Evolutionary conservation across 2,329 filamentous ascomycete genomes (phyloP).

Genomic region (Aureobasidium zeae): DNA sequence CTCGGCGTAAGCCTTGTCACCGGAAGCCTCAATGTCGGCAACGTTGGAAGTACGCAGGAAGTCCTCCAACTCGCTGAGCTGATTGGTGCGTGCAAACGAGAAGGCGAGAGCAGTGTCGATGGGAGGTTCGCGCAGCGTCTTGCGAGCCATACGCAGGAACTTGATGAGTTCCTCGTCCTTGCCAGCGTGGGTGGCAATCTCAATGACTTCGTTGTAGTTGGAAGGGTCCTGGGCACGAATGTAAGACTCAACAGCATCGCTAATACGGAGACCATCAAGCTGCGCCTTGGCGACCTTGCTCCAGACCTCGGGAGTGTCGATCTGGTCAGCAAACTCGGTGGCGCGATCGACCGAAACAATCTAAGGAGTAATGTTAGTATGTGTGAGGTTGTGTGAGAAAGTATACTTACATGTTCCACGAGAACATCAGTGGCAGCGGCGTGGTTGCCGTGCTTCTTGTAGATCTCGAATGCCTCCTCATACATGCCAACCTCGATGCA

Average conservation of each 20-base stretch:
- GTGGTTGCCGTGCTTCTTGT: slow-evolving; percentile 94
- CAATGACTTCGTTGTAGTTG: slow-evolving; percentile 93
- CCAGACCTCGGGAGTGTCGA: slow-evolving; percentile 93
- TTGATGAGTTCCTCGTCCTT: slow-evolving; percentile 98
- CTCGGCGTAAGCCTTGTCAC: slow-evolving; percentile 95
- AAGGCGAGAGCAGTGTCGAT: slow-evolving; percentile 94
- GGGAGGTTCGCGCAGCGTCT: slow-evolving; percentile 85
- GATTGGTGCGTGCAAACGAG: slow-evolving; percentile 82
- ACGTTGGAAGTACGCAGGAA: slow-evolving; percentile 91
- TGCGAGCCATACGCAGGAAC: slow-evolving; percentile 92
- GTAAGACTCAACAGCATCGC: slow-evolving; percentile 91
- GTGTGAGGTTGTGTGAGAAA: neutral
- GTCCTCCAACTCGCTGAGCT: slow-evolving; percentile 88
- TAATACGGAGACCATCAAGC: slow-evolving; percentile 85
- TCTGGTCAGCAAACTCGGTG: slow-evolving; percentile 87
- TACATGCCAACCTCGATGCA: slow-evolving; percentile 91
- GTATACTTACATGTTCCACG: slow-evolving; percentile 68
- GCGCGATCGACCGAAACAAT: slow-evolving; percentile 90
- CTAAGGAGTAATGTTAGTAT: neutral
- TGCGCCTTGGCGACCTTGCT: slow-evolving; percentile 97
- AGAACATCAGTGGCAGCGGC: slow-evolving; percentile 80
- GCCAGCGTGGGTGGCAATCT: slow-evolving; percentile 86
- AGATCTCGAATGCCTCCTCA: slow-evolving; percentile 96
- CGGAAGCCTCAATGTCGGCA: slow-evolving; percentile 89
- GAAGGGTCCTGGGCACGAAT: slow-evolving; percentile 88